phyloP scores from a whole-genome alignment of 805 yeast species.

The Yarrowia yakushimensis region DNA sequence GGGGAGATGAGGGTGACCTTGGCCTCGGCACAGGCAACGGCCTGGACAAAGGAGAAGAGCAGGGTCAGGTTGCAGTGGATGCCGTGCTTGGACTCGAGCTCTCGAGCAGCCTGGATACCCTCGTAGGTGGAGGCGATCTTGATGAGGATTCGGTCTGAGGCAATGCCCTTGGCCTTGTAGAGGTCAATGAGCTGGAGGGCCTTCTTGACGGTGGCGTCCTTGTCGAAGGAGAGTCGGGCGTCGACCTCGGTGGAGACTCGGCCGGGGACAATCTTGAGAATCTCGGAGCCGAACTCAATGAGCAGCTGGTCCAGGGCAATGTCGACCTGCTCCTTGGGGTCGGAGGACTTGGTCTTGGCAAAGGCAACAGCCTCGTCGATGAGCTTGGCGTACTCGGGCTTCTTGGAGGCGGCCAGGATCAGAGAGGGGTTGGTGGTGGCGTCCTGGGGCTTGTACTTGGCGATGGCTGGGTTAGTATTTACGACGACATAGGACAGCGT shows the following conservation, averaged over 20 bases:
- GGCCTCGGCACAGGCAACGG: slow-evolving; percentile 99
- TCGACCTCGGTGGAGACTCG: slow-evolving; percentile 99
- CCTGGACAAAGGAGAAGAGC: slow-evolving; percentile 92
- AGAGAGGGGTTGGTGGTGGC: slow-evolving; percentile 98
- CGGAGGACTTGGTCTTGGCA: slow-evolving; percentile 55
- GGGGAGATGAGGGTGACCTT: slow-evolving; percentile 94
- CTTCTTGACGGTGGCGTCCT: slow-evolving; percentile 87
- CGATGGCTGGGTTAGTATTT: slow-evolving; percentile 55
- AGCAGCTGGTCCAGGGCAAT: slow-evolving; percentile 86
- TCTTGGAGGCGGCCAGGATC: slow-evolving; percentile 92
- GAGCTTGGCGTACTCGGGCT: slow-evolving; percentile 81
- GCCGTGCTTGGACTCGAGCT: slow-evolving; percentile 83
- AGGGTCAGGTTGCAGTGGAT: slow-evolving; percentile 94
- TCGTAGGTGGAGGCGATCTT: slow-evolving; percentile 98
- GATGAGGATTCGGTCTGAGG: slow-evolving; percentile 86
- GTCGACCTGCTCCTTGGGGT: slow-evolving; percentile 58
- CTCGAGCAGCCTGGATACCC: slow-evolving; percentile 98
- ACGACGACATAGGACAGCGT: too few relatives aligned
- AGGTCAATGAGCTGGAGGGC: slow-evolving; percentile 86
- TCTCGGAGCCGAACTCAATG: slow-evolving; percentile 94
- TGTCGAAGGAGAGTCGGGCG: slow-evolving; percentile 95
- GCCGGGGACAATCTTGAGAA: slow-evolving; percentile 93
- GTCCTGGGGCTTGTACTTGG: slow-evolving; percentile 97
- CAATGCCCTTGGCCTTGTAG: slow-evolving; percentile 80
- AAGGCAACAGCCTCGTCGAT: slow-evolving; percentile 87